A percentile compares a stretch with the other conserved stretches of the same genome.
Evolutionary conservation across 1,284 basidiomycete species (phyloP).

Genomic region (Agaricales sp.): DNA sequence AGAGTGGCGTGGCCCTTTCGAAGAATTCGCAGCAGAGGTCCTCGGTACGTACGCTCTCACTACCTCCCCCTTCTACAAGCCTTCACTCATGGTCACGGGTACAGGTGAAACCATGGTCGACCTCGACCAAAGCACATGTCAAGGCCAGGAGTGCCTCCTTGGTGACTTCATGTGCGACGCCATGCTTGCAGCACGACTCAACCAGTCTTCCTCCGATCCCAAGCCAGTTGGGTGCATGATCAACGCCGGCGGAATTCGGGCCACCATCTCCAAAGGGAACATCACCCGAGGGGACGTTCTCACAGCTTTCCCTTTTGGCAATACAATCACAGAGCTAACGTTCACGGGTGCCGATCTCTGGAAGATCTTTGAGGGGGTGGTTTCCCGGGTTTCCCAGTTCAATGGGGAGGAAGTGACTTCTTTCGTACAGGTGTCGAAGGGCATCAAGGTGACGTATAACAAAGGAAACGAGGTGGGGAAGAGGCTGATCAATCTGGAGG

Average conservation of each 20-base stretch:
- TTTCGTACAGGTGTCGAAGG: constrained; percentile 27
- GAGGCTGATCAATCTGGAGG: constrained; percentile 23
- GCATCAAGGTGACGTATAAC: constrained; percentile 26
- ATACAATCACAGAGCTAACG: constrained; percentile 23
- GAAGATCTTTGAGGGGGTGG: constrained; percentile 18
- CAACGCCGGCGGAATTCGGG: constrained; percentile 26
- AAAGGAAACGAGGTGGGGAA: constrained; percentile 17
- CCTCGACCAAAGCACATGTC: constrained; percentile 27
- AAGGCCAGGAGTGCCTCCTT: constrained; percentile 26
- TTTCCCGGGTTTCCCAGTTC: constrained; percentile 9
- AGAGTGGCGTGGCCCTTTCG: constrained; percentile 27
- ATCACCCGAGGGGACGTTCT: constrained; percentile 28
- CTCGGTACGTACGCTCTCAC: constrained; percentile 26
- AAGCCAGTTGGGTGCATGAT: constrained; percentile 22
- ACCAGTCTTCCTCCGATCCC: constrained; percentile 13
- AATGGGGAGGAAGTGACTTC: constrained; percentile 22
- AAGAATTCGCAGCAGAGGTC: constrained; percentile 19
- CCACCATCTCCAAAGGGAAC: constrained; percentile 25
- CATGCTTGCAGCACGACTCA: constrained; percentile 23
- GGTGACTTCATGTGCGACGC: constrained; percentile 30
- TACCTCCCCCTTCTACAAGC: background rate
- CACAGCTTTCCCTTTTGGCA: constrained; percentile 27
- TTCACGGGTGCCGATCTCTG: constrained; percentile 17
- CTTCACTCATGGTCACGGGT: background rate
- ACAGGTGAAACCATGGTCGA: background rate